phyloP scores from a whole-genome alignment of 108 stramenopile genomes.

The Cylindrotheca fusiformis region DNA sequence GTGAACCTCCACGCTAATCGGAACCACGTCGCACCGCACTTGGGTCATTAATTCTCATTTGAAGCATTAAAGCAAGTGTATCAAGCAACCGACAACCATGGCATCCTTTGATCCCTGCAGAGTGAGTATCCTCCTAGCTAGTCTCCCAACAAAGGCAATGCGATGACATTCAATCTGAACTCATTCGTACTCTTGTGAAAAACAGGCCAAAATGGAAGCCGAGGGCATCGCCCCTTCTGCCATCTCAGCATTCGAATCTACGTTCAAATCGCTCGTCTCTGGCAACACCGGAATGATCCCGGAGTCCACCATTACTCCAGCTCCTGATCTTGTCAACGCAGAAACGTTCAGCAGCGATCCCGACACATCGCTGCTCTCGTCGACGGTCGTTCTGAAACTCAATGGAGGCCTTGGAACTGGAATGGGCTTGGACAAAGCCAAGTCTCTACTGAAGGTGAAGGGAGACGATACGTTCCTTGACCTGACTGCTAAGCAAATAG shows the following conservation, averaged over 20 bases:
- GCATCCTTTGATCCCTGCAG: slow-evolving; percentile 17
- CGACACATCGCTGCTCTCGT: slow-evolving; percentile 76
- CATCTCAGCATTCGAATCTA: slow-evolving; percentile 89
- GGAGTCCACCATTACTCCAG: slow-evolving; percentile 90
- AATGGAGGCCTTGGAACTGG: slow-evolving; percentile 99
- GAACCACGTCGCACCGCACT: too few species aligned
- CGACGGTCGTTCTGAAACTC: slow-evolving; percentile 97
- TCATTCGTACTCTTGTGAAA: neutral
- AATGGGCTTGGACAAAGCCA: slow-evolving; percentile 99
- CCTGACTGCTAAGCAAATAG: slow-evolving; percentile 98
- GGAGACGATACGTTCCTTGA: slow-evolving; percentile 98
- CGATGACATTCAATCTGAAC: neutral
- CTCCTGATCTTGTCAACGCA: slow-evolving; percentile 83
- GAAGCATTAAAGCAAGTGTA: too few species aligned
- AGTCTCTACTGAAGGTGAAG: slow-evolving; percentile 96
- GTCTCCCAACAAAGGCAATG: too few species aligned
- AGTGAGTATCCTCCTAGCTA: too few species aligned
- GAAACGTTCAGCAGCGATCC: slow-evolving; percentile 50
- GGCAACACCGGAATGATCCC: slow-evolving; percentile 97
- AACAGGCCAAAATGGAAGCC: slow-evolving; percentile 91
- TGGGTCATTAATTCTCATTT: too few species aligned
- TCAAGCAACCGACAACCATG: too few species aligned
- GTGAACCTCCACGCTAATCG: too few species aligned
- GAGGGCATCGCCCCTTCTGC: slow-evolving; percentile 87
- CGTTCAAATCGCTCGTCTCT: slow-evolving; percentile 85